These are phyloP conservation scores for Lipomyces yamadae DNA, from an alignment of 805 yeast genomes.

Conservation along the genomic window DNA sequence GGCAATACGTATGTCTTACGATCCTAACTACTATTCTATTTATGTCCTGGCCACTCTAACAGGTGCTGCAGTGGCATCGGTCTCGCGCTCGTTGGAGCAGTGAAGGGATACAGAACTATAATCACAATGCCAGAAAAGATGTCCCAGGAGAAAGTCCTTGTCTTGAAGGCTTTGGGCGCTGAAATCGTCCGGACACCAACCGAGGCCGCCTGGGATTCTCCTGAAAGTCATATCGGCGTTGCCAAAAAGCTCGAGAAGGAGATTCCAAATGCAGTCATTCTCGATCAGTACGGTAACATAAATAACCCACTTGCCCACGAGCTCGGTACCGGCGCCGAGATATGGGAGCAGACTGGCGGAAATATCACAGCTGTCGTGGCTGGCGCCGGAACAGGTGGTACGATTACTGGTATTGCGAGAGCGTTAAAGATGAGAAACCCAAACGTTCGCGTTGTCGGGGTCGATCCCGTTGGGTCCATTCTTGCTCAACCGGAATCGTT, in stretches of 20 bases:
- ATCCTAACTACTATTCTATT: no score
- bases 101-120: slow-evolving; percentile 82
- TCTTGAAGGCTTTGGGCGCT: slow-evolving; percentile 86
- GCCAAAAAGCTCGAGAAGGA: slow-evolving; percentile 79
- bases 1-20: slow-evolving; percentile 63
- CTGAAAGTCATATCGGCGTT: slow-evolving; percentile 89
- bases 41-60: not conserved
- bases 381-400: slow-evolving; percentile 96
- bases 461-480: slow-evolving; percentile 87
- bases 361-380: slow-evolving; percentile 76
- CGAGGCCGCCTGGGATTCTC: slow-evolving; percentile 91
- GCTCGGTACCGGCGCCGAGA: slow-evolving; percentile 82
- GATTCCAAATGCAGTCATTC: slow-evolving; percentile 80
- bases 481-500: slow-evolving; percentile 77
- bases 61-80: slow-evolving; percentile 66
- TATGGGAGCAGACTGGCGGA: slow-evolving; percentile 78
- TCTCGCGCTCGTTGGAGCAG: slow-evolving; percentile 83
- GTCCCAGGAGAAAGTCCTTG: slow-evolving; percentile 89
- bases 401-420: slow-evolving; percentile 79
- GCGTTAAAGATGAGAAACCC: slow-evolving; percentile 75
- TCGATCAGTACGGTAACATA: slow-evolving; percentile 79
- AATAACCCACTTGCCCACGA: slow-evolving; percentile 86
- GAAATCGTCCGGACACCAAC: slow-evolving; percentile 90
- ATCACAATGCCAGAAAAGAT: slow-evolving; percentile 89
- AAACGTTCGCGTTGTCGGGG: slow-evolving; percentile 68